These are phyloP conservation scores for Pharnaceum exiguum DNA, from an alignment of 148 eudicot genomes.

Conservation along the genomic window DNA sequence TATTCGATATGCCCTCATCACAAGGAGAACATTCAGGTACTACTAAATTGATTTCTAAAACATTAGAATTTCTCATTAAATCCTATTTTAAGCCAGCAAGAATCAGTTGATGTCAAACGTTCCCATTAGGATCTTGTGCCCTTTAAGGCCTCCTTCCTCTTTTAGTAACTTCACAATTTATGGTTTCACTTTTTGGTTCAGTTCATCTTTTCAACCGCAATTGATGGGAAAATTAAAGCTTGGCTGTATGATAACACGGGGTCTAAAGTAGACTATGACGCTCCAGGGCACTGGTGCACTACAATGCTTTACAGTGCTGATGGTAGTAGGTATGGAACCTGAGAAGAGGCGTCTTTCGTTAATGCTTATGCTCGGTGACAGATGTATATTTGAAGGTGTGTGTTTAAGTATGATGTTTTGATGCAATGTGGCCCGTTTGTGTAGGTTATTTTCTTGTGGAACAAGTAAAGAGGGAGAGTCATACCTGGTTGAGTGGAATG, in stretches of 20 bases:
- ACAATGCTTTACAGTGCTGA: constrained; percentile 95
- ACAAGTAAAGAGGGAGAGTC: constrained; percentile 94
- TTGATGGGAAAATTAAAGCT: constrained; percentile 94
- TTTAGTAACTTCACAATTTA: constrained; percentile 7
- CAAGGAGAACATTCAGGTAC: constrained; percentile 84
- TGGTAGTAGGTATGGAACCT: constrained; percentile 59
- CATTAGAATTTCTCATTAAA: not conserved
- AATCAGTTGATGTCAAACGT: too few species aligned
- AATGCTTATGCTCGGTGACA: not conserved
- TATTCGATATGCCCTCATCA: constrained; percentile 90
- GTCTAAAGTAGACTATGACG: constrained; percentile 91
- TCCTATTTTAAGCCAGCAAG: not conserved
- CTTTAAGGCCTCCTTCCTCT: not conserved
- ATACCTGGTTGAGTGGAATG: constrained; percentile 92
- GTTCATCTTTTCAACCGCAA: constrained; percentile 90
- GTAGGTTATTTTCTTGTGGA: constrained; percentile 91
- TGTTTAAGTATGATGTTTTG: not conserved
- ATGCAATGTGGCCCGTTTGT: constrained; percentile 1
- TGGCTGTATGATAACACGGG: constrained; percentile 93
- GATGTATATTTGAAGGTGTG: not conserved
- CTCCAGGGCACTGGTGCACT: constrained; percentile 89
- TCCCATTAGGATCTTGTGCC: not conserved
- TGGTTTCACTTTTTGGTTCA: constrained; percentile 32
- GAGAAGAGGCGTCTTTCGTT: not conserved
- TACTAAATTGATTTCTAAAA: not conserved